phyloP scores from a whole-genome alignment of 2,329 filamentous ascomycete species.

The Hyphodiscus sp. region DNA sequence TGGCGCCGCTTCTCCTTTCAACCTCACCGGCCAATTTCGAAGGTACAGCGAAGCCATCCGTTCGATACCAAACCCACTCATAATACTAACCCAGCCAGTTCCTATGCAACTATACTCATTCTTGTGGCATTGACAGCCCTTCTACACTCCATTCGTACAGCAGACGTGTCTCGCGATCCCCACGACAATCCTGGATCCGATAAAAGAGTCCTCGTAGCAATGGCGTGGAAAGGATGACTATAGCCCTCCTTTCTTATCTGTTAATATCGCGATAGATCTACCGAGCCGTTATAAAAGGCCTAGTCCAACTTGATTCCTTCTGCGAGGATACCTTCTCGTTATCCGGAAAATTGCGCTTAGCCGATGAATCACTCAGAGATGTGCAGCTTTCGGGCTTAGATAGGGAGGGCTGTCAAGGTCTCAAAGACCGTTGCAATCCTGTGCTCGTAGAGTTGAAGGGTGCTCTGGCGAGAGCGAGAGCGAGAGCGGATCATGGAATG shows the following conservation, averaged over 20 bases:
- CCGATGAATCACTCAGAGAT: constrained; percentile 6
- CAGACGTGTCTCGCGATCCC: too few species aligned
- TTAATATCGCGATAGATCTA: constrained; percentile 5
- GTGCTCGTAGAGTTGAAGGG: constrained; percentile 7
- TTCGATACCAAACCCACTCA: too few species aligned
- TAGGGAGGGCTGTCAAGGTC: constrained; percentile 3
- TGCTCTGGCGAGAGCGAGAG: constrained; percentile 2
- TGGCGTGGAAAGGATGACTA: constrained; percentile 4
- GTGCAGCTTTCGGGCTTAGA: constrained; percentile 3
- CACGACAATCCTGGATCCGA: too few species aligned
- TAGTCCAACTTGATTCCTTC: constrained; percentile 3
- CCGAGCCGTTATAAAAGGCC: constrained; percentile 6
- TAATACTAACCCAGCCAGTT: too few species aligned
- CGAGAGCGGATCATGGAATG: neutral
- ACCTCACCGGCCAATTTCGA: too few species aligned
- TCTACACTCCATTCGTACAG: too few species aligned
- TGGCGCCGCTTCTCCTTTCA: too few species aligned
- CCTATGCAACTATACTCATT: too few species aligned
- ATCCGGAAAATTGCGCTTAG: constrained; percentile 5
- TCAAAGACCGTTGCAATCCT: constrained; percentile 4
- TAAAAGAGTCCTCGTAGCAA: constrained; percentile 1
- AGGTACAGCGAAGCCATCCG: too few species aligned
- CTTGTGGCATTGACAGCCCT: too few species aligned
- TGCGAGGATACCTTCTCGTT: constrained; percentile 11
- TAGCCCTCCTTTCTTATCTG: neutral